Evolutionary conservation across 2,329 filamentous ascomycete genomes (phyloP).

Genomic region (Mariannaea sp.): DNA sequence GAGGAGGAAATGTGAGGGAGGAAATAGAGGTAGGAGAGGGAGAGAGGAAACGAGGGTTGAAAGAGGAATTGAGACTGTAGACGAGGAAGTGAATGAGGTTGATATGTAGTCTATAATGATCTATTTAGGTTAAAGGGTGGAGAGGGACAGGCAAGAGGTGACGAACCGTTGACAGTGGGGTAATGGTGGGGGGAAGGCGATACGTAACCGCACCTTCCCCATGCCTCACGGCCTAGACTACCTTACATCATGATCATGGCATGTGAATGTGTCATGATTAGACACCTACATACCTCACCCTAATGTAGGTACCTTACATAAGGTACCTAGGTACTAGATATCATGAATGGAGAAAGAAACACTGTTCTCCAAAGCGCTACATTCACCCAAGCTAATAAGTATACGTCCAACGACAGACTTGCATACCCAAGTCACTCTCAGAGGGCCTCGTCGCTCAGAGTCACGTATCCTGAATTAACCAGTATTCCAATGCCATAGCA

Average conservation of each 20-base stretch:
- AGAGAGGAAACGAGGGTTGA: too few relatives aligned
- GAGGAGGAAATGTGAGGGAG: not conserved
- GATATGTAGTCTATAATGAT: too few relatives aligned
- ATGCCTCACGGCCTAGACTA: conserved; percentile 8
- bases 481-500: not conserved
- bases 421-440: too few relatives aligned
- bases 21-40: not conserved
- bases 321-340: too few relatives aligned
- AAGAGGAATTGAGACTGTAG: too few relatives aligned
- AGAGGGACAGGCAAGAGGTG: not conserved
- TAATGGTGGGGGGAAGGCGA: conserved; percentile 16
- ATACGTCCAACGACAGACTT: too few relatives aligned
- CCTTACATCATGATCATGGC: not conserved
- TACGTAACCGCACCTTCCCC: conserved; percentile 15
- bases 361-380: too few relatives aligned
- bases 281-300: not conserved
- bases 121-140: not conserved
- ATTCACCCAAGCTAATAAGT: too few relatives aligned
- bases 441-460: not conserved
- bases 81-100: not conserved
- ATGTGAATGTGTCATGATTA: conserved; percentile 3
- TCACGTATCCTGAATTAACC: not conserved
- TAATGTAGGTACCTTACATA: too few relatives aligned
- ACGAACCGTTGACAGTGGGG: conserved; percentile 5
- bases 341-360: too few relatives aligned